Evolutionary conservation across 441 rosid species (phyloP), one percentile per base, ranked within the genome.

Genomic region (Dalechampia spathulata): DNA sequence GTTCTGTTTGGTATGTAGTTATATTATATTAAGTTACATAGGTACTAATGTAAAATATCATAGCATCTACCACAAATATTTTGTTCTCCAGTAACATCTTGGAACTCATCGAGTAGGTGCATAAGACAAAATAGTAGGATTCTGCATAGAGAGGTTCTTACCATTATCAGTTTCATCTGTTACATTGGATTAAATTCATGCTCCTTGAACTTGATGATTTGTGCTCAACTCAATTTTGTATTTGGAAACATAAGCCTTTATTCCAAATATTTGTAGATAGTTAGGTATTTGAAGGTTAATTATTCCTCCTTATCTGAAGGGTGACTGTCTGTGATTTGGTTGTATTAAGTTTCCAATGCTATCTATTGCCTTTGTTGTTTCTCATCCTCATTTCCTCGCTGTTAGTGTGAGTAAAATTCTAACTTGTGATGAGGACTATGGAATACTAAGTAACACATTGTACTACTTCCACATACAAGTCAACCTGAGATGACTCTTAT

Each of bases 351-450:
- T 22, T 56, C 32, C 21, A 52, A 7, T 51, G 34, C 34, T 4
- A 30, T 30, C 34, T 46, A 16, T 40, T 64, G 58, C 28, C 22
- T 42, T 30, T 58, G 53, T 49, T 46, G 16, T 3, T 20, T 12
- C 21, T 19, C 16, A 12, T 61, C 17, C 1, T 45, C 32, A 12
- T 38, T 57, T 34, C 20, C 50, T 16, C 49, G 19, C 41, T 52
- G 55, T 20, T 52, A 23, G 2, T 41, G 47, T 40, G 20, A 14
- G 38, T 2, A 19, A 37, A 14, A 7, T 34, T 45, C 46, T 48
- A 30, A 13, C 43, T 20, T 38, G 27, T 37, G 15, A 5, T 64
- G 56, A 17, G 61, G 48, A 23, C 12, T 39, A 37, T 1, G 20
- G 22, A 10, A 9, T 49, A 15, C 49, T 20, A 36, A 39, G 3